phyloP scores from a whole-genome alignment of 139 green algal genomes.

The Coelastrella sp. region DNA sequence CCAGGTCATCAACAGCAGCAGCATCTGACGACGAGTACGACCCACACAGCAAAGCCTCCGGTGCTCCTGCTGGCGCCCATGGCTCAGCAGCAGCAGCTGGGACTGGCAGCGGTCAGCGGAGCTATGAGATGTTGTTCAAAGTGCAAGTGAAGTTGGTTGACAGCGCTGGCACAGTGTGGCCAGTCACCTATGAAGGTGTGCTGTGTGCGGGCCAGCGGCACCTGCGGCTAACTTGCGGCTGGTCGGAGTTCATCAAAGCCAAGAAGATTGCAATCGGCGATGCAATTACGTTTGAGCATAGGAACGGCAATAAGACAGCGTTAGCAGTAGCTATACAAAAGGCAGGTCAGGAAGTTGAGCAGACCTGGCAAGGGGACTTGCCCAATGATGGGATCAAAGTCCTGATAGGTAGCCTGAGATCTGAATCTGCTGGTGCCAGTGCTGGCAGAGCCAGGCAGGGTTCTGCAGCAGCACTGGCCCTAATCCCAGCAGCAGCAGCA shows the following conservation, averaged over 20 bases:
- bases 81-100: neutral
- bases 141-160: slow-evolving; percentile 50
- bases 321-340: slow-evolving; percentile 55
- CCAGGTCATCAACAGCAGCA: slow-evolving; percentile 15
- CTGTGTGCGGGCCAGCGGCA: slow-evolving; percentile 62
- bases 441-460: neutral
- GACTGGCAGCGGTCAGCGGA: slow-evolving; percentile 5
- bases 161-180: slow-evolving; percentile 11
- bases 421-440: neutral
- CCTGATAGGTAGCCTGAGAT: neutral
- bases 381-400: slow-evolving; percentile 30
- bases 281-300: slow-evolving; percentile 58
- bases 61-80: neutral
- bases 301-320: slow-evolving; percentile 49
- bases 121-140: slow-evolving; percentile 61
- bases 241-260: slow-evolving; percentile 59
- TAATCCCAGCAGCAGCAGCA: slow-evolving; percentile 8
- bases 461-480: neutral
- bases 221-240: slow-evolving; percentile 61
- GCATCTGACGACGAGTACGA: slow-evolving; percentile 32
- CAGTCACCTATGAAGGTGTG: slow-evolving; percentile 63
- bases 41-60: neutral
- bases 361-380: neutral
- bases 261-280: slow-evolving; percentile 51
- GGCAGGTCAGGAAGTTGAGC: neutral